Evolutionary conservation across 345 rosid species (phyloP), one percentile per base, ranked within the genome.

Genomic region (Brassica carinata): DNA sequence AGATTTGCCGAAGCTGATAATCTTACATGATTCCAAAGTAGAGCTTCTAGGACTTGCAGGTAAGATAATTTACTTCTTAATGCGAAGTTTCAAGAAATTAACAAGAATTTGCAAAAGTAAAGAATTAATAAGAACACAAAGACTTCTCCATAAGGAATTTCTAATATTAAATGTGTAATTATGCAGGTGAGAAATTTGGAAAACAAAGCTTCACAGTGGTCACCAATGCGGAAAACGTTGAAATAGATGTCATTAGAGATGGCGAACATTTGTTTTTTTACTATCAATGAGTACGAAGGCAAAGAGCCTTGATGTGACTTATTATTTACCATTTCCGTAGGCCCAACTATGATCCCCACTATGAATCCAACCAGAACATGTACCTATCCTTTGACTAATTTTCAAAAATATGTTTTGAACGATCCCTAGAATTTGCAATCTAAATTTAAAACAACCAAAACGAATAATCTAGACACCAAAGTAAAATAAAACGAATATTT

Each of bases 191-290:
- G 18, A 95, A 90, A 86, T 89, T 86, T 79, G 92, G 91, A 82
- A 76, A 84, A 64, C 29, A 70, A 84, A 84, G 38, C 75, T 88
- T 87, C 78, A 82, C 80, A 40, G 85, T 73, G 83, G 84, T 93
- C 31, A 57, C 85, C 17, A 88, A 85, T 81, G 87, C 82, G 18
- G 92, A 93, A 82, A 95, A 88, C 30, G 94, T 96, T 76, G 99
- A 91, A 81, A 89, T 95, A 79, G 93, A 74, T 81, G 97, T 90
- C 79, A 87, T 93, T 79, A 90, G 97, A 77, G 99, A 95, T 76
- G 97, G 93, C 69, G 99, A 95, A 86, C 91, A 93, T 84, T 92
- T 95, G 86, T 91, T 82, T 88, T 85, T 95, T 77, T 84, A 79
- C 75, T 36, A 85, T 80, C 64, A 55, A 29, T 38, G 68, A 70